Evolutionary conservation across 2,329 filamentous ascomycete species (phyloP).

Genomic region (Botrytis porri): DNA sequence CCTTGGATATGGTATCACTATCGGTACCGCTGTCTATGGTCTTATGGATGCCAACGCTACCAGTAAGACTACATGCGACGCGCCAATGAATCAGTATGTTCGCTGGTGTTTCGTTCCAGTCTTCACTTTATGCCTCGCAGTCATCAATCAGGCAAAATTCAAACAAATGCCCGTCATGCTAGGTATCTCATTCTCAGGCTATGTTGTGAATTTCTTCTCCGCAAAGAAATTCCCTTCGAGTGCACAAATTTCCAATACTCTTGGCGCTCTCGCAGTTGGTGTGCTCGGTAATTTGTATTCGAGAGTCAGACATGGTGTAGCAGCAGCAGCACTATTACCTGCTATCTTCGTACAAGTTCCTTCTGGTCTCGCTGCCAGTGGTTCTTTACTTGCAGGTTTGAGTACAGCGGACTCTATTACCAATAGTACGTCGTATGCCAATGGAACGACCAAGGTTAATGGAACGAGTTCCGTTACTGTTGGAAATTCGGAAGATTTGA

Average conservation of each 20-base stretch:
- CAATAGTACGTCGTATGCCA: conserved; percentile 32
- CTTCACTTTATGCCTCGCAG: conserved; percentile 69
- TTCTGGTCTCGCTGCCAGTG: conserved; percentile 58
- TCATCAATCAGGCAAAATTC: conserved; percentile 80
- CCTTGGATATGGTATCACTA: conserved; percentile 55
- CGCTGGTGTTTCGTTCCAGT: conserved; percentile 70
- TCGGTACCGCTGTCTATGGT: conserved; percentile 55
- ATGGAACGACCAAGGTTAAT: conserved; percentile 34
- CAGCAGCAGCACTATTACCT: conserved; percentile 79
- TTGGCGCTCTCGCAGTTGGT: conserved; percentile 74
- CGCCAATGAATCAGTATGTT: conserved; percentile 49
- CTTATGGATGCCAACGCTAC: conserved; percentile 48
- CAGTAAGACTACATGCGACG: conserved; percentile 45
- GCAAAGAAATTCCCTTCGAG: conserved; percentile 63
- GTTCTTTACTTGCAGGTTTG: conserved; percentile 57
- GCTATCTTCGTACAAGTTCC: conserved; percentile 76
- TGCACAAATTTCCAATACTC: conserved; percentile 71
- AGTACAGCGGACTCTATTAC: conserved; percentile 55
- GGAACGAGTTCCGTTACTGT: conserved; percentile 31
- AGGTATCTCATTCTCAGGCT: conserved; percentile 68
- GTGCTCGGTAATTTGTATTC: conserved; percentile 76
- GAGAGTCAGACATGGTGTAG: conserved; percentile 58
- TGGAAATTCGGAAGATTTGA: conserved; percentile 32
- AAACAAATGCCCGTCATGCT: conserved; percentile 78
- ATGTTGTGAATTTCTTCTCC: conserved; percentile 73